Base-by-base conservation (phyloP, 495 filamentous ascomycete species). In the Wilcoxina mikolae region DNA sequence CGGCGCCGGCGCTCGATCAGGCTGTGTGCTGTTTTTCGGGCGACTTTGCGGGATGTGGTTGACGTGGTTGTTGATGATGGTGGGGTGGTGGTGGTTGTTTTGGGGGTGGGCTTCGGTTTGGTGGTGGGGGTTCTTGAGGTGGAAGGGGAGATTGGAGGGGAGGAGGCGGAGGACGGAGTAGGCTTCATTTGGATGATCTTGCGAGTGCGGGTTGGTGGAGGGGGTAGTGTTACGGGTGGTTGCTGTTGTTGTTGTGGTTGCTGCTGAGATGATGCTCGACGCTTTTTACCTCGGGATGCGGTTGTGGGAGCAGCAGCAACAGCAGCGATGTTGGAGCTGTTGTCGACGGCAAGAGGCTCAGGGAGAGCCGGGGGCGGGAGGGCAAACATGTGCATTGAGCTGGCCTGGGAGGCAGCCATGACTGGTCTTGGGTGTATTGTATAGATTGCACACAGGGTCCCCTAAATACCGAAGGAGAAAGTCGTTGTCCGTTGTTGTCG, bases 161-260 rank as follows among this genome's bases (percentile, higher is more conserved):
- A 22, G 46, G 54, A n/a, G 44, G 54, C 7, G 48, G 59, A 31
- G 18, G 51, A 28, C 0, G 64, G 53, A 10, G 58, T 57, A 0
- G 83, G 83, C 67, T 94, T 93, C 91, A 98, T 95, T 69, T 96
- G 91, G 47, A 96, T 96, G 65, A 98, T 96, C 72, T 88, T 95
- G 58, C 93, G 80, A 26, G 87, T 84, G 46, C 91, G 74, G 11
- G 89, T 93, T 0, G 91, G 91, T 15, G 91, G 91, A 2, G 93
- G 91, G 20, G 91, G 91, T 3, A 98, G 76, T 17, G 83, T 77
- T 62, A 94, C 89, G 31, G 56, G 26, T 7, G 63, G 49, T 29
- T 55, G 49, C 44, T 56, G 79, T 73, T 3, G 70, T n/a, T 68
- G 64, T 74, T 73, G 60, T 26, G 43, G 24, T 28, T 22, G 56